These are phyloP conservation scores for Scheffersomyces quercinus DNA, from an alignment of 1,139 yeast genomes.

Conservation along the genomic window DNA sequence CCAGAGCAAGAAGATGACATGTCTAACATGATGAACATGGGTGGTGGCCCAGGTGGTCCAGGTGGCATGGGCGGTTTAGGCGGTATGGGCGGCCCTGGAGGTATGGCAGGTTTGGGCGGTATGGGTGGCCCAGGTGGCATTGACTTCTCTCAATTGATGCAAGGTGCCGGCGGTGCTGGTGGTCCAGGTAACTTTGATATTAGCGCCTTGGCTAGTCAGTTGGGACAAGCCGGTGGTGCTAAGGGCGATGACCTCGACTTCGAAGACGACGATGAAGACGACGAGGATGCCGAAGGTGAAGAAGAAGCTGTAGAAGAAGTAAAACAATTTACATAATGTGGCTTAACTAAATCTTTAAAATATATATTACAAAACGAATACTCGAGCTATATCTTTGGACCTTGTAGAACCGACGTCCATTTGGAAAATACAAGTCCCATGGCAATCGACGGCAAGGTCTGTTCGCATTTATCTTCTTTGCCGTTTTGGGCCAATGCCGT, in stretches of 20 bases:
- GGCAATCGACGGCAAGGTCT: no score
- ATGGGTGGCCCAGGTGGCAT: slow-evolving; percentile 33
- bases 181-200: slow-evolving; percentile 29
- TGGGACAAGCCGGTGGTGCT: slow-evolving; percentile 41
- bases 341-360: no score
- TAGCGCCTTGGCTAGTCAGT: slow-evolving; percentile 44
- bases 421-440: neutral
- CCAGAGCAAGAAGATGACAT: slow-evolving; percentile 46
- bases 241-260: slow-evolving; percentile 33
- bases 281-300: slow-evolving; percentile 29
- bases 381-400: no score
- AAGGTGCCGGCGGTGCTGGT: slow-evolving; percentile 22
- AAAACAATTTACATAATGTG: neutral
- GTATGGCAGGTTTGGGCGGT: slow-evolving; percentile 30
- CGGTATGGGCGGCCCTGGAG: slow-evolving; percentile 33
- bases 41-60: slow-evolving; percentile 29
- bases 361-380: no score
- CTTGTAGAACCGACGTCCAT: neutral
- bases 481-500: no score
- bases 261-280: slow-evolving; percentile 30
- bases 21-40: slow-evolving; percentile 23
- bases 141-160: slow-evolving; percentile 23
- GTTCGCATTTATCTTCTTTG: no score
- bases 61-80: slow-evolving; percentile 24
- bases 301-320: slow-evolving; percentile 15